Evolutionary conservation across 306 rosid genomes (phyloP), one percentile per base, ranked within the genome.

Genomic region (Lathyrus oleraceus): DNA sequence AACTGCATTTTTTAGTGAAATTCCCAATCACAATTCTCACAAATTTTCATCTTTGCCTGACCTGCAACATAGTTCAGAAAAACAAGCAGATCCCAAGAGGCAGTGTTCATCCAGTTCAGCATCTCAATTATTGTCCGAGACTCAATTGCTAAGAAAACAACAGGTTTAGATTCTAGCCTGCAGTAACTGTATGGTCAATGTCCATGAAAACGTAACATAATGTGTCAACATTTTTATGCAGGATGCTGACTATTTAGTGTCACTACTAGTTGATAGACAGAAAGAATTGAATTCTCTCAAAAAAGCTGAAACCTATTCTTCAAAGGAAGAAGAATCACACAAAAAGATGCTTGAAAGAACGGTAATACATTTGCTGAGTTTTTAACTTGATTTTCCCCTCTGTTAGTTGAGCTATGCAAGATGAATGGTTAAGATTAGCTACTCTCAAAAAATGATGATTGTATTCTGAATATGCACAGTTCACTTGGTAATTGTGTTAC

Each of bases 161-260:
- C 90, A 89, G 96, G 97, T 92, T 75, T 65, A 43, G 21, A 76
- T 69, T 73, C 56, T 57, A 42, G 11, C 73, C 72, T 56, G 25
- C 68, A 69, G 14, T 74, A 49, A 53, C 11, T 51, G 43, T 57
- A 38, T 79, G 65, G 60, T 75, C 48, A 5, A 19, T 67, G 6
- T 65, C 36, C 44, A 47, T 69, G 69, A 77, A 49, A 35, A 60
- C 39, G 23, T 49, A 35, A 20, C 68, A 19, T 73, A 64, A 77
- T 20, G 13, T 70, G 61, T 47, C 39, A 61, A 60, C 23, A 4
- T 61, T 69, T 15, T 81, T 5, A 20, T 82, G 81, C 88, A 89
- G 91, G 86, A 89, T 81, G 73, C 65, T 45, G 91, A 87, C 45
- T 82, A 85, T 76, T 78, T 57, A 61, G 81, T 76, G 16, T 87